Base-by-base conservation (phyloP, 345 rosid genomes). In the Salix brachista region DNA sequence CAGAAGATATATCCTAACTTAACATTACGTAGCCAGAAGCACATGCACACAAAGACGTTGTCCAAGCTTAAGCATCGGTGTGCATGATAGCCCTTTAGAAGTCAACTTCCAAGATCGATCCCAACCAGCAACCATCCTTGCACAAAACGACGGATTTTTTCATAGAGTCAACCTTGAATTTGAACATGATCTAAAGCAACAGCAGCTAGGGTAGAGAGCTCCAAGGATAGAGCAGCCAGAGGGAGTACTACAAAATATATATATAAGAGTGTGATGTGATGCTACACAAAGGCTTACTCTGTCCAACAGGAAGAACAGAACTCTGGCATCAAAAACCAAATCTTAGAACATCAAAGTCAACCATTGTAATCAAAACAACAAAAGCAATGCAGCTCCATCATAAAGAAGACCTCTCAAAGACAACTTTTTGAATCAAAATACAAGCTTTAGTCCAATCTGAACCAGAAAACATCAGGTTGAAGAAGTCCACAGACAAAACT, bases 401-500 rank as follows among this genome's bases (percentile, higher is more conserved):
- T 7, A 44, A 74, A 16, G 67, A 68, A 37, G 58, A 58, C 64
- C 75, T 65, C 52, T 36, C 39, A 46, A 72, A 75, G 54, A 65
- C 56, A n/a, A 46, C 39, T 17, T 19, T 34, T 77, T n/a, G 26
- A 75, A 72, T 18, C 30, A 73, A 76, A 65, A 74, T 39, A 72
- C 18, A 78, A 56, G 46, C 25, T 69, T 12, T 36, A 44, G 65
- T 60, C 65, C 77, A 76, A 75, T 60, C 54, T 13, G 67, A 80
- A 56, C 62, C 61, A 61, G 71, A 79, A 72, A 74, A 48, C 18
- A 74, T 52, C 30, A 13, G 39, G 39, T 67, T 83, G 56, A 78
- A 78, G 80, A 76, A 80, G 81, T 78, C 82, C 46, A 83, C 23
- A 78, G 72, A 81, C 71, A 78, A 83, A 83, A 86, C 82, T 62